Percentiles rank a stretch among this genome's conserved stretches.
Conservation (phyloP, 352 stramenopile species). For the Paralagenidium karlingii region DNA sequence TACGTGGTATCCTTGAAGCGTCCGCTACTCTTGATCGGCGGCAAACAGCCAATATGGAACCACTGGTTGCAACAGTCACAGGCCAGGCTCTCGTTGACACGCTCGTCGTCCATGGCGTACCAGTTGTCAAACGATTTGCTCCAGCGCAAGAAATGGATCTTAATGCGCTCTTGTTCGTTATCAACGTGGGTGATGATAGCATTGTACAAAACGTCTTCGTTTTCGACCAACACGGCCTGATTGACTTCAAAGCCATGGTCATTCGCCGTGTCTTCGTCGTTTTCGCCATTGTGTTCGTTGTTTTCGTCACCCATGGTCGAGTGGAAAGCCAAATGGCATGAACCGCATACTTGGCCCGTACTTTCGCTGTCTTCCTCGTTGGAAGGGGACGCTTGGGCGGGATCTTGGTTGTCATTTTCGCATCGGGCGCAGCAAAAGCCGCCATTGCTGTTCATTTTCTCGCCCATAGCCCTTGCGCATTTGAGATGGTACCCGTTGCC, state of each 20-base stretch:
- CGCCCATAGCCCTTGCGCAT: slow-evolving; percentile 33
- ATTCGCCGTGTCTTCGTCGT: slow-evolving; percentile 8
- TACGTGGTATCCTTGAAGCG: slow-evolving; percentile 80
- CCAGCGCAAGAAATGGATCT: slow-evolving; percentile 81
- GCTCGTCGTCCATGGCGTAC: slow-evolving; percentile 84
- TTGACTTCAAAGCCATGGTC: slow-evolving; percentile 53
- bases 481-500: slow-evolving; percentile 67
- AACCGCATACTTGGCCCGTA: slow-evolving; percentile 28
- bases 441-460: slow-evolving; percentile 29
- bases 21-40: slow-evolving; percentile 73
- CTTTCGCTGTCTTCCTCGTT: slow-evolving; percentile 9
- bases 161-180: slow-evolving; percentile 48
- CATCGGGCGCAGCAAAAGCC: slow-evolving; percentile 70
- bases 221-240: slow-evolving; percentile 75
- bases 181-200: slow-evolving; percentile 77
- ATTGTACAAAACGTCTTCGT: slow-evolving; percentile 81
- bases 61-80: slow-evolving; percentile 83
- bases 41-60: slow-evolving; percentile 80
- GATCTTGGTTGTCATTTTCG: slow-evolving; percentile 45
- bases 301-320: slow-evolving; percentile 14
- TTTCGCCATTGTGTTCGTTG: slow-evolving; percentile 2
- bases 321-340: slow-evolving; percentile 39
- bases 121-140: slow-evolving; percentile 83
- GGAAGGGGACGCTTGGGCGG: no score
- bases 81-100: slow-evolving; percentile 80